Evolutionary conservation across 305 asterid species (phyloP).

Genomic region (Ruellia speciosa): DNA sequence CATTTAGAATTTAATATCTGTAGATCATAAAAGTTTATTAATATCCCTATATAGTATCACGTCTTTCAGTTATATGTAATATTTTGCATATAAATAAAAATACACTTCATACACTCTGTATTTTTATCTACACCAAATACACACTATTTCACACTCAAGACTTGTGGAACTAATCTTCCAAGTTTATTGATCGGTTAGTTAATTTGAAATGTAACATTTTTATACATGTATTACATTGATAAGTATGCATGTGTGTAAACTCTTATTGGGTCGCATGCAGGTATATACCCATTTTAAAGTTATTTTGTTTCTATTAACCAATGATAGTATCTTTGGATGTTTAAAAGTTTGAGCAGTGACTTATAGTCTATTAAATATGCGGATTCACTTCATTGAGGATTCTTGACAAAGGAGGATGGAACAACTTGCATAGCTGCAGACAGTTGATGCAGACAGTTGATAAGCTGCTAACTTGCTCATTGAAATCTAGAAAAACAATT

Average conservation of each 20-base stretch:
- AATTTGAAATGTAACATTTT: background rate
- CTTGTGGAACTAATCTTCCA: background rate
- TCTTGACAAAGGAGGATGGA: no score
- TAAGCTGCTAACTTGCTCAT: background rate
- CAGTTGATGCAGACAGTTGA: background rate
- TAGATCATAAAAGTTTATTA: no score
- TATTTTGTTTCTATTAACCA: background rate
- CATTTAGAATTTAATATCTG: background rate
- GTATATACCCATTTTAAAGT: background rate
- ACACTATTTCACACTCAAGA: background rate
- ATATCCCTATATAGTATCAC: no score
- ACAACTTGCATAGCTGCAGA: background rate
- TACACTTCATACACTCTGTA: background rate
- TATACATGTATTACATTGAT: background rate
- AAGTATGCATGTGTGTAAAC: conserved; percentile 11
- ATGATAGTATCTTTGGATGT: conserved; percentile 1
- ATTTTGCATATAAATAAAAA: no score
- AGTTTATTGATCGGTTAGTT: background rate
- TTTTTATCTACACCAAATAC: background rate
- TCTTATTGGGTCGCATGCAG: conserved; percentile 1
- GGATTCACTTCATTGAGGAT: background rate
- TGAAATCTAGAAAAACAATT: background rate
- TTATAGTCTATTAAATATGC: background rate
- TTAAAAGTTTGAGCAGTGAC: conserved; percentile 3
- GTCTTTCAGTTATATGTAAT: background rate